Evolutionary conservation across 805 yeast species (phyloP).

Genomic region (Candida fluviatilis): DNA sequence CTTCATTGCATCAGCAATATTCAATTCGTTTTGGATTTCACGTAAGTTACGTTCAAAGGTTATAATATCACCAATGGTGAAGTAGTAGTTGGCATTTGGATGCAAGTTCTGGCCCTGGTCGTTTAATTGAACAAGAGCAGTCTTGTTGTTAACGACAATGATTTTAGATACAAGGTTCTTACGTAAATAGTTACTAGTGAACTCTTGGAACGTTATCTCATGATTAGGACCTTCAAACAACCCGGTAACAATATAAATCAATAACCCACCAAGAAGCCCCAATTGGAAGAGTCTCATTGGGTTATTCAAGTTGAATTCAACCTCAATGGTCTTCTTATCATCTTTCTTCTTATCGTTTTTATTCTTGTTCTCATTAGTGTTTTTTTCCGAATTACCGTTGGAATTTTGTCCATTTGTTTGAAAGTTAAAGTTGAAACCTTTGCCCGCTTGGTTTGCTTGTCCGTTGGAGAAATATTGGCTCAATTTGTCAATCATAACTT

Average conservation of each 20-base stretch:
- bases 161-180: conserved; percentile 73
- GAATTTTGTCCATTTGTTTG: conserved; percentile 5
- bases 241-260: conserved; percentile 15
- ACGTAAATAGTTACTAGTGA: conserved; percentile 67
- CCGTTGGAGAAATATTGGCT: conserved; percentile 8
- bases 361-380: conserved; percentile 7
- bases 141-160: conserved; percentile 69
- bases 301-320: conserved; percentile 21
- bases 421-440: conserved; percentile 6
- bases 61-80: conserved; percentile 86
- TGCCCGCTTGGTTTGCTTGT: conserved; percentile 6
- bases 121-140: conserved; percentile 68
- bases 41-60: conserved; percentile 77
- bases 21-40: conserved; percentile 67
- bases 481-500: conserved; percentile 6
- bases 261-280: conserved; percentile 27
- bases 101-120: conserved; percentile 54
- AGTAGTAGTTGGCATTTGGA: conserved; percentile 35
- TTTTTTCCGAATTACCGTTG: conserved; percentile 6
- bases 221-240: conserved; percentile 14
- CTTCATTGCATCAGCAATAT: conserved; percentile 56
- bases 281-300: conserved; percentile 25
- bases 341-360: conserved; percentile 11
- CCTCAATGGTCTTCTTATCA: conserved; percentile 11
- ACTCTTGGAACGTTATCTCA: conserved; percentile 90